These are phyloP conservation scores for Prunus kanzakura DNA, from an alignment of 306 rosid species.

Conservation along the genomic window DNA sequence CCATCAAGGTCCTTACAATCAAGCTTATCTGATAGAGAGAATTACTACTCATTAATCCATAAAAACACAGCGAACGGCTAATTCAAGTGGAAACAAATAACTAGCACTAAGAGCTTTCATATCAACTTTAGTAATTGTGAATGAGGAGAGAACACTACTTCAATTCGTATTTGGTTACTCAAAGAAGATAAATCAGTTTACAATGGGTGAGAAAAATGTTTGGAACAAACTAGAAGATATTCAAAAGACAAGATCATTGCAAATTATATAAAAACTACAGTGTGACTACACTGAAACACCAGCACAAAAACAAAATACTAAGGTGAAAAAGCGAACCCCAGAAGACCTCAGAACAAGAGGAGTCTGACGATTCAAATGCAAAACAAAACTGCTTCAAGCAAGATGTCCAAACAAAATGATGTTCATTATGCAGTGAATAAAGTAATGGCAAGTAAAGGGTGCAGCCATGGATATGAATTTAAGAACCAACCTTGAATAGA, in stretches of 20 bases:
- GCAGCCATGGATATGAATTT: neutral
- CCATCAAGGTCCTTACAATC: neutral
- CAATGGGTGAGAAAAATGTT: neutral
- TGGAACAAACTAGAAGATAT: neutral
- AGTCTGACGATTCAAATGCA: neutral
- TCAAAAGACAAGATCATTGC: neutral
- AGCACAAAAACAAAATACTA: neutral
- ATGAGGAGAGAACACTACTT: neutral
- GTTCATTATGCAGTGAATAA: neutral
- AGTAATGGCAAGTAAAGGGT: neutral
- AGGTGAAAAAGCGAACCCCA: neutral
- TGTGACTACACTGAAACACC: neutral
- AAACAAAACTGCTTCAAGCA: neutral
- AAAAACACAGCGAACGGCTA: neutral
- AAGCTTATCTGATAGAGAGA: neutral
- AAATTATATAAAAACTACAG: neutral
- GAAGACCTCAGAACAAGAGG: neutral
- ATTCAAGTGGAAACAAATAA: neutral
- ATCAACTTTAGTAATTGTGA: neutral
- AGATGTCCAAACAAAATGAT: neutral
- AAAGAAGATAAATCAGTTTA: neutral
- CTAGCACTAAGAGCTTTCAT: neutral
- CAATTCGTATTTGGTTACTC: neutral
- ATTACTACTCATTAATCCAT: neutral
- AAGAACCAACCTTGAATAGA: constrained; percentile 77